Base-by-base conservation (phyloP, 2,329 filamentous ascomycete genomes). In the Aspergillus neoniger region DNA sequence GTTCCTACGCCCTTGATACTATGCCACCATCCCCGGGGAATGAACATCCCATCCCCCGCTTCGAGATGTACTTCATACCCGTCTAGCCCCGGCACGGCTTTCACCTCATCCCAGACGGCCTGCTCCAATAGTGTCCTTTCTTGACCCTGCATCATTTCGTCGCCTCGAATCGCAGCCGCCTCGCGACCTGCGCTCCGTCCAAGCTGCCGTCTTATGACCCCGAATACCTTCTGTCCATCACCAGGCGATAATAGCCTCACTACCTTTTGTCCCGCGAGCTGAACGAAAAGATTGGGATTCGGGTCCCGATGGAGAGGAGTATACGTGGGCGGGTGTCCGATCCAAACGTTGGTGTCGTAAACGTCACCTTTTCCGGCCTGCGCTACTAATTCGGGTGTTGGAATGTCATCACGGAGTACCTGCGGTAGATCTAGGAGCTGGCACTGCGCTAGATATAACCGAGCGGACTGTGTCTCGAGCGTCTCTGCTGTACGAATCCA, bases 221-320 rank as follows among this genome's bases (percentile, higher is more conserved):
- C 80, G 72, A 92, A 96, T 2, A 96, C 72, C 0, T 69, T 75
- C 50, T 84, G 78, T 0, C 95, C 95, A 3, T 80, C 70, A 0
- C 76, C 70, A 0, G 92, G 92, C 4, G 82, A 78, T 60, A 94
- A 81, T 12, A 97, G 73, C n/a, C 92, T 83, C 15, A 97, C 80
- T 0, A 79, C 73, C 76, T 99, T 99, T 55, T 72, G 76, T 4
- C 91, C 87, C 15, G 86, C 86, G 12, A 98, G 76, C 76, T 99
- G 95, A 49, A 91, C 86, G 73, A 98, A 96, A 0, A 97, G 70
- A 72, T 99, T 99, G 0, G 92, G 92, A 69, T 98, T 98, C 0
- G 95, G 95, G 70, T 99, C 95, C 57, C 90, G 86, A 76, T 99
- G 95, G 3, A 96, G 80, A 3, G 95, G 92, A 0, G 95, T 97